Conservation (phyloP, 768 basidiomycete species). For the Boletellus sp. region DNA sequence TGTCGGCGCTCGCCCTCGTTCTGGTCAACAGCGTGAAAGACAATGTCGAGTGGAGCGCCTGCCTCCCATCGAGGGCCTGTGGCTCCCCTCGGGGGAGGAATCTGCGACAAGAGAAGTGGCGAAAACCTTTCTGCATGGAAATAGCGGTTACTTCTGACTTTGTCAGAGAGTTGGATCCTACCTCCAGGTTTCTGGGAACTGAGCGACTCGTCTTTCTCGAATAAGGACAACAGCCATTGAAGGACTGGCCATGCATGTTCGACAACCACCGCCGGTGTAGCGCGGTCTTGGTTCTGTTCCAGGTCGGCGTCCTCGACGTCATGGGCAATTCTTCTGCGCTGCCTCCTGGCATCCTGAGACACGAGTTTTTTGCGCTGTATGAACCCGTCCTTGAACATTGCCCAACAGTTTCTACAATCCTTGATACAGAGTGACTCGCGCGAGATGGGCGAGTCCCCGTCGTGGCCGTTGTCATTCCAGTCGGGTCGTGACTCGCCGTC, state of each 20-base stretch:
- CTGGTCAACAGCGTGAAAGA: conserved; percentile 37
- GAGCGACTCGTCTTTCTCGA: conserved; percentile 61
- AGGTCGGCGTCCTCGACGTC: conserved; percentile 27
- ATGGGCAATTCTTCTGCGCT: conserved; percentile 28
- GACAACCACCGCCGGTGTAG: conserved; percentile 41
- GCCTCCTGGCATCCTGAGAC: conserved; percentile 24
- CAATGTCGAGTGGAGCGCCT: conserved; percentile 46
- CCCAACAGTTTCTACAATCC: conserved; percentile 58
- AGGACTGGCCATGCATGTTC: conserved; percentile 68
- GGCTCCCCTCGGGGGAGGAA: conserved; percentile 50
- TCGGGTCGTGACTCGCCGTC: conserved; percentile 1
- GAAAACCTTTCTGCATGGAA: conserved; percentile 41
- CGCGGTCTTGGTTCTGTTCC: conserved; percentile 15
- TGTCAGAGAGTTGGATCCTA: conserved; percentile 4
- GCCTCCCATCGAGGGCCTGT: conserved; percentile 53
- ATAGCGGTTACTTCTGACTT: conserved; percentile 6
- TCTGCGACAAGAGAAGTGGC: conserved; percentile 53
- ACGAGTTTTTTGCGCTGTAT: conserved; percentile 34
- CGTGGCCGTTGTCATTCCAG: conserved; percentile 29
- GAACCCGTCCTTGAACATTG: conserved; percentile 54
- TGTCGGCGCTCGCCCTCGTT: conserved; percentile 26
- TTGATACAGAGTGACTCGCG: conserved; percentile 51
- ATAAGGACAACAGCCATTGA: conserved; percentile 63
- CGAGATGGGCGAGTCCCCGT: conserved; percentile 56
- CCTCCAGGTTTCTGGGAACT: conserved; percentile 31